Base-by-base conservation (phyloP, 1,139 yeast genomes). In the Diutina pseudorugosa region DNA sequence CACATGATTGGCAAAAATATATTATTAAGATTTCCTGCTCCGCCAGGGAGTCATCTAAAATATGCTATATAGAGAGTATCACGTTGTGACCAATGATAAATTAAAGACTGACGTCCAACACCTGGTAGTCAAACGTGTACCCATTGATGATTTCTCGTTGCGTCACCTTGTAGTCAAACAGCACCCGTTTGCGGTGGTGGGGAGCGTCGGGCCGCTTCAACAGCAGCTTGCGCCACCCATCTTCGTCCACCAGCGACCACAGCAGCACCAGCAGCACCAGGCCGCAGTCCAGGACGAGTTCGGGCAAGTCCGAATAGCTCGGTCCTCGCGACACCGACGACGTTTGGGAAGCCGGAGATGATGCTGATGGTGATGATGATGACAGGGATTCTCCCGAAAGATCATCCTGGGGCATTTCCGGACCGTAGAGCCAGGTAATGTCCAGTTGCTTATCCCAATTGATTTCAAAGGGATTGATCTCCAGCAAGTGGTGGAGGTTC, bases 381-480 rank as follows among this genome's bases (percentile, higher is more conserved):
- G n/a, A n/a, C n/a, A n/a, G n/a, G n/a, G 18, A n/a, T 5, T 11
- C 27, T n/a, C 52, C 56, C 30, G 54, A 53, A 4, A 52, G 50
- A 20, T 16, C 3, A 8, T 30, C 50, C 23, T 42, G 50, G 4
- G 52, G 50, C 53, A 64, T 65, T 56, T 69, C 69, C 36, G 78
- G 78, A 1, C 77, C 78, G 56, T 69, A 73, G 55, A 74, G 67
- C 77, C 77, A 73, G 14, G 76, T 73, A 51, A 72, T 65, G 56
- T 73, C 78, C 55, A 71, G 69, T 52, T 63, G 65, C 57, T 73
- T 73, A 56, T 70, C 68, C 78, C 78, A 73, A 57, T 73, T 73
- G 47, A 73, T 73, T 25, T 52, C 53, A n/a, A 60, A 59, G 1
- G 78, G 77, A 52, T 66, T 62, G 19, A 66, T 57, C 52, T 69